phyloP scores from a whole-genome alignment of 225 moss, liverwort and hornwort species.

The Marchantia polymorpha region DNA sequence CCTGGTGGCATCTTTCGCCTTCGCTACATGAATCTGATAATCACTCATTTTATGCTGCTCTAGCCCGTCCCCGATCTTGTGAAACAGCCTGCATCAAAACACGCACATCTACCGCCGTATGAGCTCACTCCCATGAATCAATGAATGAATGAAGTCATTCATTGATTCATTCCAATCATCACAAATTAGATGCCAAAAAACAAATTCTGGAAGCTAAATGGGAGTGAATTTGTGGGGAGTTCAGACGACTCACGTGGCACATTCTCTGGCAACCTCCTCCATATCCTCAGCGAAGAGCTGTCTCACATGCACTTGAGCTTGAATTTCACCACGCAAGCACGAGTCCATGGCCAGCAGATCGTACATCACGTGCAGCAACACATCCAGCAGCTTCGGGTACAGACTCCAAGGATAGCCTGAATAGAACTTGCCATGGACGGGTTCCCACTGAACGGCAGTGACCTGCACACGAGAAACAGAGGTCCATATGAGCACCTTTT shows the following conservation, averaged over 20 bases:
- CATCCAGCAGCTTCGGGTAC: slow-evolving; percentile 41
- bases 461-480: slow-evolving; percentile 33
- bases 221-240: not conserved
- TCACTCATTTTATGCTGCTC: slow-evolving; percentile 40
- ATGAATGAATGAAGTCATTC: not conserved
- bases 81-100: slow-evolving; percentile 42
- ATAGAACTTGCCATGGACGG: slow-evolving; percentile 40
- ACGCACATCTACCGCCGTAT: not conserved
- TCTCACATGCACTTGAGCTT: slow-evolving; percentile 38
- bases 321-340: slow-evolving; percentile 48
- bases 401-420: slow-evolving; percentile 41
- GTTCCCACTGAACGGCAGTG: slow-evolving; percentile 44
- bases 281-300: slow-evolving; percentile 42
- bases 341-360: slow-evolving; percentile 47
- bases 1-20: slow-evolving; percentile 31
- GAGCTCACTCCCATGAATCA: not conserved
- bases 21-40: slow-evolving; percentile 29
- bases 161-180: not conserved
- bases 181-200: not conserved
- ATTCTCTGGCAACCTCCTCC: slow-evolving; percentile 44
- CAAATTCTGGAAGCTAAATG: not conserved
- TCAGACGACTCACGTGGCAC: slow-evolving; percentile 38
- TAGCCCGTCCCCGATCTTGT: slow-evolving; percentile 40
- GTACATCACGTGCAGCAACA: slow-evolving; percentile 41
- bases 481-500: too few relatives aligned